Conservation (phyloP, 805 yeast genomes). For the Hanseniaspora mollemarum region DNA sequence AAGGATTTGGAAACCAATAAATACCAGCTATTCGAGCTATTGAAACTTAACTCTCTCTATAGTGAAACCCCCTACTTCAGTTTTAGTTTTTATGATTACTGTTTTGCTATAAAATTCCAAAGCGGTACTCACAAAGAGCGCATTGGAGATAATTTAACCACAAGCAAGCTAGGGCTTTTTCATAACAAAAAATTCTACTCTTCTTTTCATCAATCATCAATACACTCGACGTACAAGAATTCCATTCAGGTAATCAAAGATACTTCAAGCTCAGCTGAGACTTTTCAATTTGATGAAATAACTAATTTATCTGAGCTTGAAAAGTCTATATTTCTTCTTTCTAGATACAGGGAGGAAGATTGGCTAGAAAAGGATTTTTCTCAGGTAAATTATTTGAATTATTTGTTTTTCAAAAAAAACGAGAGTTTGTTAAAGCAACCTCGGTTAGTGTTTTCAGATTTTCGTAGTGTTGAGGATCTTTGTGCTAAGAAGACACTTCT, state of each 20-base stretch:
- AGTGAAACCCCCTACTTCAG: not conserved
- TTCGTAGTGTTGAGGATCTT: not conserved
- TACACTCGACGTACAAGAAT: not conserved
- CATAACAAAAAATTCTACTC: not conserved
- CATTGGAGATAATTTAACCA: not conserved
- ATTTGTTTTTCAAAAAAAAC: not conserved
- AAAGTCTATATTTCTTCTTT: not conserved
- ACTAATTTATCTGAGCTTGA: not conserved
- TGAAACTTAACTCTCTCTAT: not conserved
- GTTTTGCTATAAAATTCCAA: not conserved
- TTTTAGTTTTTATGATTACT: not conserved
- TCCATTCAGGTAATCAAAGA: not conserved
- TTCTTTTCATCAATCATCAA: not conserved
- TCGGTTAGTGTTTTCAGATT: not conserved
- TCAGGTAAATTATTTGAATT: not conserved
- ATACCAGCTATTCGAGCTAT: not conserved
- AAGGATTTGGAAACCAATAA: not conserved
- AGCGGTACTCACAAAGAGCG: not conserved
- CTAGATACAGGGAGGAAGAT: not conserved
- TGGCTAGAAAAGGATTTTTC: not conserved
- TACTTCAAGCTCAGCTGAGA: not conserved
- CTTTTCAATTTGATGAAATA: not conserved
- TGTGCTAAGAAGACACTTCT: not conserved
- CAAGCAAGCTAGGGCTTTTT: not conserved
- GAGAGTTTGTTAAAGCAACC: not conserved